Percentiles rank a stretch among this genome's conserved stretches.
These are phyloP conservation scores for Solanum sparsipilum DNA, from an alignment of 257 asterid species.

Conservation along the genomic window DNA sequence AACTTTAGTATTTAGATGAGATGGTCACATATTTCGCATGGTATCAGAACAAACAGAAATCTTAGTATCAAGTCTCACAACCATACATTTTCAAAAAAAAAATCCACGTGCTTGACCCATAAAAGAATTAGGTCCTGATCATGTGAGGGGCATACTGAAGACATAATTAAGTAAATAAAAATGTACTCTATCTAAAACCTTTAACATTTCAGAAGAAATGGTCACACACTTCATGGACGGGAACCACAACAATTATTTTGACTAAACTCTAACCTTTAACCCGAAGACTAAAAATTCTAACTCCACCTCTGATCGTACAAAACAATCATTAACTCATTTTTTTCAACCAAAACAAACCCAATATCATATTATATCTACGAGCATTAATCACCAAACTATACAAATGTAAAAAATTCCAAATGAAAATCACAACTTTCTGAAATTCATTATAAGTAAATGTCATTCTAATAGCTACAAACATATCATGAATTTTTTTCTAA, in stretches of 20 bases:
- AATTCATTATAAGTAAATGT: not conserved
- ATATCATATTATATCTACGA: not conserved
- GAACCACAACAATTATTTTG: not conserved
- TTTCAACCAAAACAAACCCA: not conserved
- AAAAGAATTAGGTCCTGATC: not conserved
- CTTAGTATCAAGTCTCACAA: not conserved
- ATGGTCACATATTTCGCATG: not conserved
- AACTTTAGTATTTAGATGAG: not conserved
- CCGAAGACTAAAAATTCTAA: not conserved
- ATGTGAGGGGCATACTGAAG: rapidly evolving
- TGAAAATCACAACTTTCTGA: not conserved
- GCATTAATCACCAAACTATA: not conserved
- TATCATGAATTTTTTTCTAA: not conserved
- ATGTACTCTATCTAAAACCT: not conserved
- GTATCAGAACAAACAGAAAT: not conserved
- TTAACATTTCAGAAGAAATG: not conserved
- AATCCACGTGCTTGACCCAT: rapidly evolving
- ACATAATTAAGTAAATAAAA: not conserved
- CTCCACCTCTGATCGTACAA: too few species aligned
- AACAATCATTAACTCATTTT: not conserved
- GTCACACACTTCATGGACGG: not conserved
- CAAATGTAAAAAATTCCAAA: not conserved
- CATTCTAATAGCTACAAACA: not conserved
- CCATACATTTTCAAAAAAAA: not conserved
- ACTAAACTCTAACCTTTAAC: not conserved